Conservation (phyloP, 2,329 filamentous ascomycete genomes). For the Juglanconis oblonga region DNA sequence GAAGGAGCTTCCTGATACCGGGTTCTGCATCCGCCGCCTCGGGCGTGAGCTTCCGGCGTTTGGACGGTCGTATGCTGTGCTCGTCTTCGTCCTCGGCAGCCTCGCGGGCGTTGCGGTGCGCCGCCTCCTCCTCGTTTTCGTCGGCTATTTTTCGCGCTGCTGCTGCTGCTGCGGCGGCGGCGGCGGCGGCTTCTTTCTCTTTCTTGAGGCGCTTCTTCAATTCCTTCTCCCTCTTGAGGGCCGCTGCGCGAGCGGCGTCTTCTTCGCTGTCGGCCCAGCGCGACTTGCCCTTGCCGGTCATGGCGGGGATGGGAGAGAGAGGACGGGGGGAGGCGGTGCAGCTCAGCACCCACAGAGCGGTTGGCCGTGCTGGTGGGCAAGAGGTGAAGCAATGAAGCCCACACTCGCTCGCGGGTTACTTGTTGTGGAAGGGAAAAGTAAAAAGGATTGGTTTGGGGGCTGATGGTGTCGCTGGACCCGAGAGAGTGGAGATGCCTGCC, state of each 20-base stretch:
- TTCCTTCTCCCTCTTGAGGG: constrained; percentile 78
- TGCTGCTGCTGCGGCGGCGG: background rate
- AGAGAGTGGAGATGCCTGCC: constrained; percentile 13
- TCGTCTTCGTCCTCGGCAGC: constrained; percentile 31
- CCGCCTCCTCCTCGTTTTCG: constrained; percentile 25
- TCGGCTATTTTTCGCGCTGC: constrained; percentile 62
- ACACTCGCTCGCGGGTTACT: background rate
- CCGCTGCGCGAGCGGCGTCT: constrained; percentile 70
- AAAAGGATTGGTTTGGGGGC: background rate
- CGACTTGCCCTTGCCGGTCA: constrained; percentile 65
- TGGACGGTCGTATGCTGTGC: constrained; percentile 49
- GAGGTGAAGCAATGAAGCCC: background rate
- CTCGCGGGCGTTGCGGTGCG: constrained; percentile 26
- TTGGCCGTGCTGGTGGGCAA: background rate
- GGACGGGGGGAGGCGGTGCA: background rate
- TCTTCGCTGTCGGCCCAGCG: constrained; percentile 87
- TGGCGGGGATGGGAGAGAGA: constrained; percentile 27
- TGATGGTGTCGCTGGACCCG: constrained; percentile 2
- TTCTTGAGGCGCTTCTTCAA: constrained; percentile 82
- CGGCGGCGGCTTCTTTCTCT: constrained; percentile 51
- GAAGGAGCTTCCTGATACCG: constrained; percentile 53
- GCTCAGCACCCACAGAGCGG: background rate
- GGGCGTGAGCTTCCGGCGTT: constrained; percentile 58
- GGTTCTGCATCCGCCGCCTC: constrained; percentile 32
- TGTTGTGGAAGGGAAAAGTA: background rate